phyloP scores from a whole-genome alignment of 2,329 filamentous ascomycete genomes.

The Aspergillus ustus region DNA sequence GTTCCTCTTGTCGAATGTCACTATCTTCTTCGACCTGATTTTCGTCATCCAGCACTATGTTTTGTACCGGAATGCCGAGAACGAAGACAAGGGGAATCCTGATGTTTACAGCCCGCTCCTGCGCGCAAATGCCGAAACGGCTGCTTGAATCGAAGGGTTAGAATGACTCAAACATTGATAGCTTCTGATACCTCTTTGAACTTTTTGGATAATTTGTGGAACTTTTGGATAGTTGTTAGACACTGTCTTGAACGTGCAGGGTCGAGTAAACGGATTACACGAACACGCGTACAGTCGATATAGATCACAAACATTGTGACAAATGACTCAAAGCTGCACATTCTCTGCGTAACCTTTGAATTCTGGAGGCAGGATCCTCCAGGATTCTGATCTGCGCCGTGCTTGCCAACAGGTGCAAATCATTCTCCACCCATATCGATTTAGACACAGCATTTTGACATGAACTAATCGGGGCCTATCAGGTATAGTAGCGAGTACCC shows the following conservation, averaged over 20 bases:
- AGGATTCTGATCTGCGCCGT: background rate
- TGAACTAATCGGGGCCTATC: background rate
- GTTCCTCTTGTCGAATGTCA: conserved; percentile 82
- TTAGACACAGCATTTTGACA: background rate
- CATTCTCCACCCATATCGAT: background rate
- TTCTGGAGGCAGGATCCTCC: background rate
- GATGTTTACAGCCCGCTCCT: conserved; percentile 37
- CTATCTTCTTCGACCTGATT: conserved; percentile 80
- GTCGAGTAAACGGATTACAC: background rate
- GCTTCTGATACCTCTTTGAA: background rate
- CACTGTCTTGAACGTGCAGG: background rate
- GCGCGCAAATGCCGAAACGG: conserved; percentile 15
- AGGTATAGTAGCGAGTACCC: background rate
- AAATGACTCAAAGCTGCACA: background rate
- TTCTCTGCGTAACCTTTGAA: background rate
- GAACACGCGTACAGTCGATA: background rate
- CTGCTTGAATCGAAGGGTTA: background rate
- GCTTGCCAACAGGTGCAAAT: background rate
- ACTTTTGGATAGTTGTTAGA: background rate
- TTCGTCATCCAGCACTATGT: conserved; percentile 91
- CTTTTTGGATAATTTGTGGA: background rate
- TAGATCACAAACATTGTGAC: background rate
- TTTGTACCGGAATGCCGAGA: conserved; percentile 61
- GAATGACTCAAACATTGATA: background rate
- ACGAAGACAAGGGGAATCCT: conserved; percentile 24